Evolutionary conservation across 192 early-diverging fungal genomes (phyloP).

Genomic region (Oehlia diaphana): DNA sequence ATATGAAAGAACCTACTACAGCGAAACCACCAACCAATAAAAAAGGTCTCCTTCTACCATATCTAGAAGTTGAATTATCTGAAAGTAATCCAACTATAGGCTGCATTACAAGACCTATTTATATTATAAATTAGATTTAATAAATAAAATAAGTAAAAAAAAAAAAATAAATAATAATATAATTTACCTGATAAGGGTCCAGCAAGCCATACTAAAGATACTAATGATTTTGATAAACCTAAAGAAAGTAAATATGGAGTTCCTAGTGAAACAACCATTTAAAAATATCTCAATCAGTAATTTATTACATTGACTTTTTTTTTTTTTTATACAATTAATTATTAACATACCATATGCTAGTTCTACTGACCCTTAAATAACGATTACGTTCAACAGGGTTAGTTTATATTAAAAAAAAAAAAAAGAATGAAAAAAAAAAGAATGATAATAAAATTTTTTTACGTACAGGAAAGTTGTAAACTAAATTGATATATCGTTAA

Average conservation of each 20-base stretch:
- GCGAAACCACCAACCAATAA: constrained; percentile 70
- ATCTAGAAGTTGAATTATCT: constrained; percentile 69
- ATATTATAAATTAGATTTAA: not conserved
- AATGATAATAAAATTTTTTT: constrained; percentile 30
- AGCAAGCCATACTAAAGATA: constrained; percentile 94
- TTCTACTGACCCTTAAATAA: constrained; percentile 67
- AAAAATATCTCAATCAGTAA: not conserved
- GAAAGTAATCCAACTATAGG: constrained; percentile 84
- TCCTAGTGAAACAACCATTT: constrained; percentile 39
- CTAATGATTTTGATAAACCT: constrained; percentile 78
- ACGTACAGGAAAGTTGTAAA: constrained; percentile 68
- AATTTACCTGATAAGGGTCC: constrained; percentile 77
- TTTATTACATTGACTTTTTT: too few relatives aligned
- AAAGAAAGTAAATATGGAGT: constrained; percentile 86
- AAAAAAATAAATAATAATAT: not conserved
- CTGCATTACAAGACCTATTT: constrained; percentile 67
- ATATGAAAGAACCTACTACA: constrained; percentile 61
- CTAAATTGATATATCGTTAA: constrained; percentile 26
- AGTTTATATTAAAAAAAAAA: not conserved
- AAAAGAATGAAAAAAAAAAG: not conserved
- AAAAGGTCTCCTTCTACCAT: constrained; percentile 85
- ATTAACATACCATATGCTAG: constrained; percentile 58
- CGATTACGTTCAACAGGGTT: not conserved
- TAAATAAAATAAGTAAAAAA: not conserved
- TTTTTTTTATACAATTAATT: too few relatives aligned